Evolutionary conservation across 2,329 filamentous ascomycete species (phyloP).

Genomic region (Sclerotinia trifoliorum): DNA sequence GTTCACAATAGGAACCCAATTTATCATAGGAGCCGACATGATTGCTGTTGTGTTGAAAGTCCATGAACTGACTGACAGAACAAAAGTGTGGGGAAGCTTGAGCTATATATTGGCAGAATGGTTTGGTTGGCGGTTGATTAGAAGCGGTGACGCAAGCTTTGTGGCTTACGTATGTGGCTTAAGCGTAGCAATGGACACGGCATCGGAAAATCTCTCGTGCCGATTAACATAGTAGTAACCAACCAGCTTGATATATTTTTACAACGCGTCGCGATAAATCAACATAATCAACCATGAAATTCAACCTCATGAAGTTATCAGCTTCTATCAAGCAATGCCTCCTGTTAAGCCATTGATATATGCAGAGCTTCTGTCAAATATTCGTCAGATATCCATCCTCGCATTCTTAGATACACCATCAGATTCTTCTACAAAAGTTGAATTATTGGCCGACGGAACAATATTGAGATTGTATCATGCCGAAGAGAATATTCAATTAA

Average conservation of each 20-base stretch:
- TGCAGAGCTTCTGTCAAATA: slow-evolving; percentile 64
- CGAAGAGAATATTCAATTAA: slow-evolving; percentile 41
- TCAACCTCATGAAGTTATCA: background rate
- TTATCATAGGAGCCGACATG: slow-evolving; percentile 45
- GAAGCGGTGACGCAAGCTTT: background rate
- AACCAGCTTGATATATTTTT: background rate
- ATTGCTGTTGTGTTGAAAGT: slow-evolving; percentile 20
- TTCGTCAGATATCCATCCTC: slow-evolving; percentile 61
- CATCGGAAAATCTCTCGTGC: slow-evolving; percentile 3
- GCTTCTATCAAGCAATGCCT: slow-evolving; percentile 12
- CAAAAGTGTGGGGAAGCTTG: slow-evolving; percentile 13
- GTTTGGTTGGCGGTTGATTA: background rate
- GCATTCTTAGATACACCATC: slow-evolving; percentile 48
- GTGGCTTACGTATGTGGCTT: background rate
- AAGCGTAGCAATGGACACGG: background rate
- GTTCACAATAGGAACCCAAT: slow-evolving; percentile 46
- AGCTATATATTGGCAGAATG: slow-evolving; percentile 3
- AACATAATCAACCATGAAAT: background rate
- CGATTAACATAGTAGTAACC: background rate
- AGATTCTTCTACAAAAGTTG: slow-evolving; percentile 35
- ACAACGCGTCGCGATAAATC: slow-evolving; percentile 1
- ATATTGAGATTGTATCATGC: slow-evolving; percentile 51
- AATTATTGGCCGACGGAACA: slow-evolving; percentile 47
- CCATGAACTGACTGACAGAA: background rate
- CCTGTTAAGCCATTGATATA: slow-evolving; percentile 47